Conservation (phyloP, 495 filamentous ascomycete genomes). For the Penicillium riverlandense region DNA sequence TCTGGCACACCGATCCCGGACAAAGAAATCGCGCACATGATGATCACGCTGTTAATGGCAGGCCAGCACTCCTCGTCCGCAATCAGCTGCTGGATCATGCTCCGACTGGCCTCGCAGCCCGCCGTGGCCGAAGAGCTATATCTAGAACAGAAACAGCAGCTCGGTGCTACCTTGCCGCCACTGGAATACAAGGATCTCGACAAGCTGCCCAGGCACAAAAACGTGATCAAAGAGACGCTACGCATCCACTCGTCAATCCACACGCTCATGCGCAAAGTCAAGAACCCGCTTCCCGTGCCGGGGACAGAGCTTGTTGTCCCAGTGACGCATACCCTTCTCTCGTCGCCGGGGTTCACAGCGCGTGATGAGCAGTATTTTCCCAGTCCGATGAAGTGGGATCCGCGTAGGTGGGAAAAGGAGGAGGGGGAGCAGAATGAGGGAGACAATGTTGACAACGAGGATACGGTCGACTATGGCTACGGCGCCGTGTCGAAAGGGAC, state of each 20-base stretch:
- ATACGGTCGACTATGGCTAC: slow-evolving; percentile 80
- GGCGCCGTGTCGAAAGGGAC: slow-evolving; percentile 87
- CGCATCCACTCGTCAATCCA: slow-evolving; percentile 77
- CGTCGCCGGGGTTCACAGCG: slow-evolving; percentile 72
- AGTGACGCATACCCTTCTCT: slow-evolving; percentile 65
- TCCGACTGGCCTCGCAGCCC: slow-evolving; percentile 67
- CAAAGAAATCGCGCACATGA: slow-evolving; percentile 80
- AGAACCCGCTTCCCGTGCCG: slow-evolving; percentile 67
- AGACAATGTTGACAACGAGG: slow-evolving; percentile 49
- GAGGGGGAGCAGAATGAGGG: slow-evolving; percentile 51
- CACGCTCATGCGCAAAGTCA: slow-evolving; percentile 80
- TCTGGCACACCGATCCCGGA: slow-evolving; percentile 64
- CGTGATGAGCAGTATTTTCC: slow-evolving; percentile 69
- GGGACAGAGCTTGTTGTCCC: slow-evolving; percentile 77
- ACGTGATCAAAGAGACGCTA: slow-evolving; percentile 73
- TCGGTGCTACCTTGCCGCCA: slow-evolving; percentile 56
- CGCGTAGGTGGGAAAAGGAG: slow-evolving; percentile 72
- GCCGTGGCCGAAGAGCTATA: slow-evolving; percentile 69
- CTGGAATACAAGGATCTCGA: slow-evolving; percentile 61
- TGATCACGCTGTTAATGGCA: slow-evolving; percentile 86
- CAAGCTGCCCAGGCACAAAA: slow-evolving; percentile 60
- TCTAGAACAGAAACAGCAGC: slow-evolving; percentile 57
- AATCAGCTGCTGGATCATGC: slow-evolving; percentile 73
- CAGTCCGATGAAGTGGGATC: slow-evolving; percentile 74
- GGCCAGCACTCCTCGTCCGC: slow-evolving; percentile 84